Evolutionary conservation across 345 rosid species (phyloP).

Genomic region (Erucastrum elatum): DNA sequence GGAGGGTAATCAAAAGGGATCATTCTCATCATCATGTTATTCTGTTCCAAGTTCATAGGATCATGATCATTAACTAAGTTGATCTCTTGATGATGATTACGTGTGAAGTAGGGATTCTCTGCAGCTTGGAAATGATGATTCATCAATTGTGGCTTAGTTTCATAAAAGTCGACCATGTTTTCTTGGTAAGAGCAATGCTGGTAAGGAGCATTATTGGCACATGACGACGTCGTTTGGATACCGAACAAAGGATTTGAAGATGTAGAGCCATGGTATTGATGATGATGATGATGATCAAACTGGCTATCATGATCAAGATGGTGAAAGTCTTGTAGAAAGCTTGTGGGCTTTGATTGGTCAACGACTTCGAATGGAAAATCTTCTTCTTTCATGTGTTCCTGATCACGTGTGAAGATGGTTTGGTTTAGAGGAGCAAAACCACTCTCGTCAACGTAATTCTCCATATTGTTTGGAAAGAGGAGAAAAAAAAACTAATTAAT

Average conservation of each 20-base stretch:
- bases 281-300: slow-evolving; percentile 21
- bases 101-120: slow-evolving; percentile 26
- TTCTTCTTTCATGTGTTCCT: slow-evolving; percentile 42
- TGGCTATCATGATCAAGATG: slow-evolving; percentile 45
- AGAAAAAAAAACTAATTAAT: slow-evolving; percentile 38
- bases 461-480: slow-evolving; percentile 28
- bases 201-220: slow-evolving; percentile 43
- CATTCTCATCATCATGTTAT: slow-evolving; percentile 41
- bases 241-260: slow-evolving; percentile 49
- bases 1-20: slow-evolving; percentile 51
- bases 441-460: slow-evolving; percentile 28
- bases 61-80: slow-evolving; percentile 46
- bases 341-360: slow-evolving; percentile 42
- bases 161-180: slow-evolving; percentile 44
- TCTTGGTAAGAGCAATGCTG: slow-evolving; percentile 48
- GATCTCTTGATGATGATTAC: slow-evolving; percentile 32
- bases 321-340: slow-evolving; percentile 59
- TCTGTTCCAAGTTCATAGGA: slow-evolving; percentile 34
- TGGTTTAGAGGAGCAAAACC: slow-evolving; percentile 35
- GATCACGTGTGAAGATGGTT: slow-evolving; percentile 36
- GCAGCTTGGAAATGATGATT: slow-evolving; percentile 40
- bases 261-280: slow-evolving; percentile 35
- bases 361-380: slow-evolving; percentile 41
- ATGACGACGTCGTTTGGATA: slow-evolving; percentile 38
- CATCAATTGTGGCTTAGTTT: slow-evolving; percentile 63